Percentiles rank a stretch among this genome's conserved stretches.
phyloP scores from a whole-genome alignment of 208 protist genomes.

The Leishmania gerbilli region DNA sequence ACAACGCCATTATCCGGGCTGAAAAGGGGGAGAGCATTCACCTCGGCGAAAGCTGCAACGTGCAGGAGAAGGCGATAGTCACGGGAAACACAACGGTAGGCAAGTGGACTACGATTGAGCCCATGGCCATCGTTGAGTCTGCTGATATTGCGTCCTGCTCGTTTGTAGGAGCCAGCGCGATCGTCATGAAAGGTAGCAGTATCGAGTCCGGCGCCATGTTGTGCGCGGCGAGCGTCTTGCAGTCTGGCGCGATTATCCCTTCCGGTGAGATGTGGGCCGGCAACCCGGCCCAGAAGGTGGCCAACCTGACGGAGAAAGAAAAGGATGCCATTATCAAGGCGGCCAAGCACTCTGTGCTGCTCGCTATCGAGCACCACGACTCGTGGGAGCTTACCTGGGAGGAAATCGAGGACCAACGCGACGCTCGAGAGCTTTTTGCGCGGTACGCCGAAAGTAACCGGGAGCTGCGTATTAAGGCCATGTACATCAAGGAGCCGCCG shows the following conservation, averaged over 20 bases:
- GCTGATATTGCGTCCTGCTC: slow-evolving; percentile 88
- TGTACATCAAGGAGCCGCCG: slow-evolving; percentile 92
- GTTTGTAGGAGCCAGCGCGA: slow-evolving; percentile 85
- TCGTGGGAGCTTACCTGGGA: slow-evolving; percentile 91
- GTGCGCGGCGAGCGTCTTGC: slow-evolving; percentile 85
- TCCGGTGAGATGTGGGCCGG: slow-evolving; percentile 93
- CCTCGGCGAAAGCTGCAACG: slow-evolving; percentile 88
- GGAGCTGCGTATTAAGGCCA: slow-evolving; percentile 77
- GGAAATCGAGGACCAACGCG: slow-evolving; percentile 81
- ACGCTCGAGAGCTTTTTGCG: slow-evolving; percentile 75
- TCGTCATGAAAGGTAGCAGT: slow-evolving; percentile 82
- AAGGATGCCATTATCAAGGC: slow-evolving; percentile 88
- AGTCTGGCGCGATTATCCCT: slow-evolving; percentile 84
- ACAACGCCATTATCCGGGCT: slow-evolving; percentile 87
- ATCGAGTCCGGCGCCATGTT: slow-evolving; percentile 91
- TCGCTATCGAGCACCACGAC: slow-evolving; percentile 89
- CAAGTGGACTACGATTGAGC: slow-evolving; percentile 90
- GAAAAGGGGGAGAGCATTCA: slow-evolving; percentile 81
- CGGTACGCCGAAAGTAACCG: slow-evolving; percentile 67
- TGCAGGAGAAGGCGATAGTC: slow-evolving; percentile 91
- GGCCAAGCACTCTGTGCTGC: slow-evolving; percentile 89
- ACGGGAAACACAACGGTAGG: slow-evolving; percentile 86
- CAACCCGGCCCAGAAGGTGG: slow-evolving; percentile 89
- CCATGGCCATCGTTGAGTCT: slow-evolving; percentile 88
- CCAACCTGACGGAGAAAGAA: slow-evolving; percentile 86